Evolutionary conservation across 2,329 filamentous ascomycete species (phyloP), one percentile per base, ranked within the genome.

Genomic region (Immersiporthe knoxdaviesiana): DNA sequence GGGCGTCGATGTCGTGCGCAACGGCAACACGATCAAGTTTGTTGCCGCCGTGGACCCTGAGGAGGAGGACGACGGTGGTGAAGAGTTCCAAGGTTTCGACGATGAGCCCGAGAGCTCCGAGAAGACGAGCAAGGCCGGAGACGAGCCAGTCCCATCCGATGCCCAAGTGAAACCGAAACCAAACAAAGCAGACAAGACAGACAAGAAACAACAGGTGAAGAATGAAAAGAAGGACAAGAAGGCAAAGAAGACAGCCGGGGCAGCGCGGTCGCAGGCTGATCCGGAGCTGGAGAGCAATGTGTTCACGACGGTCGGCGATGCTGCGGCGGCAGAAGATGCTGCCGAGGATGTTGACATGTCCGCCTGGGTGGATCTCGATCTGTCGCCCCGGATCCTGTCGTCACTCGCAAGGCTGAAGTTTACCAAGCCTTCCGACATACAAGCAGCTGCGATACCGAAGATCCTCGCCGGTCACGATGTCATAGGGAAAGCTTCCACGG

Each of bases 401-500:
- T 88, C 93, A 21, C 82, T 99, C 41, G 90, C 93, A 2, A 91
- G 90, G 73, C 83, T 98, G 71, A 91, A 91, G 69, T 98, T 98
- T 77, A 77, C 86, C 5, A 90, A 88, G 69, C 96, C 96, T 0
- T 97, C 94, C 0, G 81, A 87, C 0, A 97, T 99, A 69, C 96
- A 99, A 78, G 81, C 84, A 27, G 85, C 88, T 44, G 85, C 92
- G 0, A 97, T 99, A 74, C 94, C 96, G 0, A 87, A 92, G 66
- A 92, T 97, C 60, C 78, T 95, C 27, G 87, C 88, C 7, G 95
- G 95, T 0, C 92, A 92, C 77, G 95, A 99, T 79, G 91, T 98
- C 21, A 92, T 99, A 72, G 96, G 96, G 56, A 99, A 99, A 81
- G 96, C 96, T 1, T 91, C 95, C 14, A 99, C 96, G 0, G 96